Conservation (phyloP, 1,284 basidiomycete genomes). For the Ganoderma sinense region DNA sequence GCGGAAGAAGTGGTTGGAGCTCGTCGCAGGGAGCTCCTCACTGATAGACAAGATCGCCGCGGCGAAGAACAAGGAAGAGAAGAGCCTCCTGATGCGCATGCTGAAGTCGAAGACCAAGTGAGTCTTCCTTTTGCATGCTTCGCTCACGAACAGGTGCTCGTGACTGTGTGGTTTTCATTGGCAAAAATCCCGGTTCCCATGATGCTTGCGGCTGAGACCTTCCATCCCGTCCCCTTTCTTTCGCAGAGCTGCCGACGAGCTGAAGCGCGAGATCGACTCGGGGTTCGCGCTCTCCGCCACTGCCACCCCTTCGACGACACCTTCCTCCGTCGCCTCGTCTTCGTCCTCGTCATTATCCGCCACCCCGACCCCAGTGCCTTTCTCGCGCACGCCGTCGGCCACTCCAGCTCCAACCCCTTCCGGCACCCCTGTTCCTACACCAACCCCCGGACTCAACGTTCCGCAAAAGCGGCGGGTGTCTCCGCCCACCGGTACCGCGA, state of each 20-base stretch:
- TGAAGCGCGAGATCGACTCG: conserved; percentile 21
- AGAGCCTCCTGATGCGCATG: conserved; percentile 59
- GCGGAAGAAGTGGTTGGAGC: conserved; percentile 63
- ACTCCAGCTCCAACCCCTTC: conserved; percentile 1
- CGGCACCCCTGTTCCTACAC: conserved; percentile 10
- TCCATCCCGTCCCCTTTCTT: conserved; percentile 18
- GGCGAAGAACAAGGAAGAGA: conserved; percentile 68
- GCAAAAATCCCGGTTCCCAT: not conserved
- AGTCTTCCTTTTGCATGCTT: conserved; percentile 20
- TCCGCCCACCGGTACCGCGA: not conserved
- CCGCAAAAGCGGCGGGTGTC: conserved; percentile 14
- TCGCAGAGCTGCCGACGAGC: conserved; percentile 37
- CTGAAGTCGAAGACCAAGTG: conserved; percentile 56
- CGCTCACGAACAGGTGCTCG: not conserved
- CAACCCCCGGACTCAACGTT: not conserved
- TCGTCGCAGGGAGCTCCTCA: conserved; percentile 75
- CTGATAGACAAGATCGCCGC: conserved; percentile 66
- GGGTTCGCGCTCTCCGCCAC: conserved; percentile 3
- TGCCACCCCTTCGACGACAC: not conserved
- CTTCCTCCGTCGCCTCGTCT: conserved; percentile 14
- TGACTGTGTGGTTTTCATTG: not conserved
- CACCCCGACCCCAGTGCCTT: conserved; percentile 19
- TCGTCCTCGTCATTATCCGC: conserved; percentile 8
- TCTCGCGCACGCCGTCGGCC: conserved; percentile 5
- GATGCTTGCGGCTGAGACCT: conserved; percentile 13